Conservation (phyloP, 129 eudicot genomes). For the Lactuca sativa region DNA sequence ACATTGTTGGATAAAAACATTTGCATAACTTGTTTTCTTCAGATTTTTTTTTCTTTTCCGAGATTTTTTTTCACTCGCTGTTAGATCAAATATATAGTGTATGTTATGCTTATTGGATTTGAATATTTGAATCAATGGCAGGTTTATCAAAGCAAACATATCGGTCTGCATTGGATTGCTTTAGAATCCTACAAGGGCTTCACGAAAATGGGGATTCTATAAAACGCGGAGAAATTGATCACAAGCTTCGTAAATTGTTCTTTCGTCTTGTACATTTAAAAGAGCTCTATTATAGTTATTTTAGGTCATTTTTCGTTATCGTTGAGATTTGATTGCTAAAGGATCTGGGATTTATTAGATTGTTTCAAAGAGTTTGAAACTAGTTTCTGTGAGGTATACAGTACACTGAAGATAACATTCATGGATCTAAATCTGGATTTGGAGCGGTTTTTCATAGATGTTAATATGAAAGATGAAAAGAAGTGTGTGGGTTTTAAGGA, state of each 20-base stretch:
- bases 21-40: background rate
- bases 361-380: background rate
- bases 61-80: constrained; percentile 1
- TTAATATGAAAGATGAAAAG: constrained; percentile 16
- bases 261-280: background rate
- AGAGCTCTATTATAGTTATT: constrained; percentile 6
- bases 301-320: background rate
- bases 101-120: constrained; percentile 17
- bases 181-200: constrained; percentile 24
- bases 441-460: constrained; percentile 11
- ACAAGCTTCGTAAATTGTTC: constrained; percentile 1
- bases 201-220: constrained; percentile 4
- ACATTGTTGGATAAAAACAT: background rate
- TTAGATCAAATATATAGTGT: constrained; percentile 10
- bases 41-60: background rate
- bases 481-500: constrained; percentile 19
- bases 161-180: constrained; percentile 16
- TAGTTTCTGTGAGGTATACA: constrained; percentile 1
- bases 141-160: constrained; percentile 26
- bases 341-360: background rate
- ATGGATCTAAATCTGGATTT: constrained; percentile 31
- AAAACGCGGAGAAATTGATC: background rate
- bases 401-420: background rate
- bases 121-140: constrained; percentile 26
- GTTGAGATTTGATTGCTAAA: constrained; percentile 6